These are phyloP conservation scores for Magnusiomyces suaveolens DNA, from an alignment of 1,139 yeast genomes.

Conservation along the genomic window DNA sequence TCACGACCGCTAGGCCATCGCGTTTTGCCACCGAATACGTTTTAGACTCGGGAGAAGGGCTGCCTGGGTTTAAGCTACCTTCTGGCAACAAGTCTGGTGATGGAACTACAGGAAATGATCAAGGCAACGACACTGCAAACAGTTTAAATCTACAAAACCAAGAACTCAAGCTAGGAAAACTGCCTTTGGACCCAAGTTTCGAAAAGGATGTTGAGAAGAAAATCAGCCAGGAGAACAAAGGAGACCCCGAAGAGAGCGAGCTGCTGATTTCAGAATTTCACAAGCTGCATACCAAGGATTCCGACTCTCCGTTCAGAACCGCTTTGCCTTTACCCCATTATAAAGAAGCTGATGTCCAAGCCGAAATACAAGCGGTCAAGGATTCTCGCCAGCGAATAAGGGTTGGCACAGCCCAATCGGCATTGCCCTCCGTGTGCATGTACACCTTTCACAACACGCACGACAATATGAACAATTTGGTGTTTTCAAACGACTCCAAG, in stretches of 20 bases:
- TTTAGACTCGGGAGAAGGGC: constrained; percentile 55
- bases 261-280: constrained; percentile 42
- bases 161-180: constrained; percentile 68
- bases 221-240: constrained; percentile 38
- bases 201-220: constrained; percentile 78
- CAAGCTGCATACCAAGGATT: constrained; percentile 34
- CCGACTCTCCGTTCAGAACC: constrained; percentile 68
- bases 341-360: constrained; percentile 66
- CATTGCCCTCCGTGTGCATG: constrained; percentile 94
- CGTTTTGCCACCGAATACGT: constrained; percentile 26
- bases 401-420: constrained; percentile 58
- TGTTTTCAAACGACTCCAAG: constrained; percentile 79
- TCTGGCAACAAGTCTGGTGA: constrained; percentile 33
- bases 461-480: constrained; percentile 72
- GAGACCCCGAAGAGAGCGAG: constrained; percentile 17
- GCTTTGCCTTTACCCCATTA: constrained; percentile 76
- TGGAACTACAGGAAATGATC: neutral
- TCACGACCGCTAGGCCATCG: constrained; percentile 32
- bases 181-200: constrained; percentile 80
- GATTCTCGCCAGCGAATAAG: constrained; percentile 71
- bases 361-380: constrained; percentile 67
- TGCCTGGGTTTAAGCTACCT: constrained; percentile 43
- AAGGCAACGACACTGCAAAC: neutral
- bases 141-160: constrained; percentile 39
- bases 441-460: constrained; percentile 95